Evolutionary conservation across 2,329 filamentous ascomycete species (phyloP), one percentile per base, ranked within the genome.

Genomic region (Parascedosporium putredinis): DNA sequence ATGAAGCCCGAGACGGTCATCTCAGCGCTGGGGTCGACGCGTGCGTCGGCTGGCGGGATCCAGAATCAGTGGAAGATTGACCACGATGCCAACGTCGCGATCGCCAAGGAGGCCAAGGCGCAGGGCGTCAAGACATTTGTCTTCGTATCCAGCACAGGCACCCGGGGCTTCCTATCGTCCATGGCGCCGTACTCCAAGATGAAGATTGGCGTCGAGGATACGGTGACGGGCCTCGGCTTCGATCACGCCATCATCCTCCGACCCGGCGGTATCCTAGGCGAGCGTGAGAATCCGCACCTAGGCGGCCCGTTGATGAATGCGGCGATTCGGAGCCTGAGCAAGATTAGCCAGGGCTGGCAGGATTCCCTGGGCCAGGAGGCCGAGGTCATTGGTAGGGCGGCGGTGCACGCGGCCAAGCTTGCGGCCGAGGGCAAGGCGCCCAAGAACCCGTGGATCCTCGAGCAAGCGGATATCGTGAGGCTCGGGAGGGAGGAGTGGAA

Each of bases 161-260:
- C 69, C 1, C 65, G 71, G 18, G 61, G 69, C 12, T 23, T 73
- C 34, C 25, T 68, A 27, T 46, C 56, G 40, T 45, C 66, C 65
- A 47, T 72, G 69, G n/a, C 78, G 62, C 67, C 72, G 59, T 67
- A 75, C 67, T 54, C 79, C 69, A 55, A 71, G 64, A 93, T 96
- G 87, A 96, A 96, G 73, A 81, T 79, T 22, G 86, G 93, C 58
- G 79, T 95, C 36, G 91, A 97, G 64, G 84, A 94, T 29, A 72
- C 80, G 14, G 76, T 95, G 52, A 78, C 79, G 62, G 77, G 68
- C 38, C 67, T 91, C 3, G 83, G 71, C 4, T 95, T 95, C 60
- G 85, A 90, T 46, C 80, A 86, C 55, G 83, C 82, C 4, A 76
- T 95, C 50, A 83, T 96, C 49, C 45, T 84, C 20, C 66, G 81